Evolutionary conservation across 495 filamentous ascomycete species (phyloP), one percentile per base, ranked within the genome.

Genomic region (Hypoxylon trugodes): DNA sequence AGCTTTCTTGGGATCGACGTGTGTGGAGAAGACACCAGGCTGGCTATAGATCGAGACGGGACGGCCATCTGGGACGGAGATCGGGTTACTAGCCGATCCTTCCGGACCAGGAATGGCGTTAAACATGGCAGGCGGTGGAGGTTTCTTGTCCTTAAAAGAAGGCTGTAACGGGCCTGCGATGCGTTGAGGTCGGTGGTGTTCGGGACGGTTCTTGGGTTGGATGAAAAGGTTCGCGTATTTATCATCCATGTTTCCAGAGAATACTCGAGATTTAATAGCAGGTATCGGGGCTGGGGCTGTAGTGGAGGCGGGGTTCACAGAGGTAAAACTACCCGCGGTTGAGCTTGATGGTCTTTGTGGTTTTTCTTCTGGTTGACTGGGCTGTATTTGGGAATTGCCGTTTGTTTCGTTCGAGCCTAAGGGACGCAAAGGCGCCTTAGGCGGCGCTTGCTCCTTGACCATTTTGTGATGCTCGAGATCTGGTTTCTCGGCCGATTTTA

Each of bases 1-100:
- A 2, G 93, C 92, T 67, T 94, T 89, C 21, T 81, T 80, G 0
- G 88, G 79, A 66, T 96, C 91, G 0, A 96, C 87, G 70, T 91
- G 96, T 3, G 84, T 77, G 47, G 84, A 84, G 40, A 84, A 83
- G 50, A 91, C 87, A 6, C 69, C 68, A 35, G 84, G 80, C 50
- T 75, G 66, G 37, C 66, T 73, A 32, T 75, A 75, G 18, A 61
- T 61, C 2, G 70, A 64, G 33, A 53, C 55, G 15, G 49, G 54
- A 4, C 65, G 56, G 9, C 67, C 66, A 15, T 73, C 74, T 15
- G 70, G 37, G 13, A 73, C 50, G 4, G 60, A 48, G 40, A 71
- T 71, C 6, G 69, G 70, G 16, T 72, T 72, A 45, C 21, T 42
- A 45, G 58, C 61, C 21, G 70, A 70, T 22, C 69, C 69, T 30